These are phyloP conservation scores for Clonostachys rhizophaga DNA, from an alignment of 2,329 filamentous ascomycete species.

Conservation along the genomic window DNA sequence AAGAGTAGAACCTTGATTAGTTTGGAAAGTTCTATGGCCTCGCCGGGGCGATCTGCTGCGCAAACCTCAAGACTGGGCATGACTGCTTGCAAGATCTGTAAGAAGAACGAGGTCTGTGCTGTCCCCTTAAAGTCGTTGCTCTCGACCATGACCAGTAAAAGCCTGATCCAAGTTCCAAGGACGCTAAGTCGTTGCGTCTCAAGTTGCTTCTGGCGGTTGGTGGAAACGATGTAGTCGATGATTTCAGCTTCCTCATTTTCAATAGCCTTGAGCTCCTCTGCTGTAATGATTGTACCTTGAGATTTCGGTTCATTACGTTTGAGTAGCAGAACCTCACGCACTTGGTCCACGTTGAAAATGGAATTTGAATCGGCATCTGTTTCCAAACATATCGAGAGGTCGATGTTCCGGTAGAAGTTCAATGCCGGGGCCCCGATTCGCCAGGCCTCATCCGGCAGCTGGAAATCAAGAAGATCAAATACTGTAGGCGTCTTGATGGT, in stretches of 20 bases:
- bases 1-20: conserved; percentile 71
- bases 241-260: conserved; percentile 57
- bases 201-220: conserved; percentile 60
- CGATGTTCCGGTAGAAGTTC: conserved; percentile 59
- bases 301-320: conserved; percentile 59
- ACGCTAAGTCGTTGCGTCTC: conserved; percentile 57
- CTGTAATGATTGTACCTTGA: conserved; percentile 39
- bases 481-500: conserved; percentile 67
- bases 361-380: conserved; percentile 50
- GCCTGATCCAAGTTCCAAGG: conserved; percentile 77
- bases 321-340: conserved; percentile 69
- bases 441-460: conserved; percentile 50
- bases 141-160: conserved; percentile 79
- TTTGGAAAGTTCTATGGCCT: conserved; percentile 72
- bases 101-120: conserved; percentile 69
- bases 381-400: conserved; percentile 61
- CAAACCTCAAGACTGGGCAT: conserved; percentile 82
- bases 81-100: conserved; percentile 83
- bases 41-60: conserved; percentile 61
- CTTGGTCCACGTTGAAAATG: conserved; percentile 65
- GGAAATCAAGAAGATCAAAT: conserved; percentile 92
- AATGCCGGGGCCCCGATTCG: conserved; percentile 46
- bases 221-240: conserved; percentile 54
- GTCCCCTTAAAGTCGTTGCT: conserved; percentile 73
- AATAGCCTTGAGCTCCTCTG: conserved; percentile 42